Base-by-base conservation (phyloP, 805 yeast genomes). In the Cyberlindnera galapagoensis region DNA sequence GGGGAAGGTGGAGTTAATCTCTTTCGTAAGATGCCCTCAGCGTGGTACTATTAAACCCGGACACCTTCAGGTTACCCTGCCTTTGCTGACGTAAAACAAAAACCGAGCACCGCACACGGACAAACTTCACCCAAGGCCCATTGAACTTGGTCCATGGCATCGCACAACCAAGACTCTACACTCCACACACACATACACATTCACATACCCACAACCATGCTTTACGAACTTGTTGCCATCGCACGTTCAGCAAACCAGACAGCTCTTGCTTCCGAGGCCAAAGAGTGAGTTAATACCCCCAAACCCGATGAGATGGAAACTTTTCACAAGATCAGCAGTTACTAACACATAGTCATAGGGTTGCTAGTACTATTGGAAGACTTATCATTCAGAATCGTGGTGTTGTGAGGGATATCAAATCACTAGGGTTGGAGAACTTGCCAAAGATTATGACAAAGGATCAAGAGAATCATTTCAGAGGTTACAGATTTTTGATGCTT, bases 401-500 rank as follows among this genome's bases (percentile, higher is more conserved):
- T 31, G 90, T 90, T n/a, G 77, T 90, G 23, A 73, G 97, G 54
- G 78, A 75, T 39, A 74, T 90, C 28, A 72, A 80, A 31, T 81
- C 87, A 41, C 60, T 88, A 55, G 97, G 96, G 1, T 71, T 77
- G 25, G 74, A 74, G 40, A 76, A 77, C 18, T 67, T 92, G 34
- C 96, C 97, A 13, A 80, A 76, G 43, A 71, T 90, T 39, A 71
- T 84, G 60, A 75, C 78, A 44, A 84, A 84, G 52, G 86, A 86
- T 51, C 94, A 87, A 51, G 94, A 88, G 53, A 71, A 76, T 39
- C 94, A 88, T 59, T 85, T 85, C 54, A 88, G 85, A 54, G 97
- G 97, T 3, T 79, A 81, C 37, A 88, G 85, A 48, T 90, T 92
- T 50, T 59, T 82, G 37, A 75, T 90, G 77, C 66, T 83, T 14